A percentile compares a stretch with the other conserved stretches of the same genome.
phyloP scores from a whole-genome alignment of 768 basidiomycete genomes.

The Inosperma sp. region DNA sequence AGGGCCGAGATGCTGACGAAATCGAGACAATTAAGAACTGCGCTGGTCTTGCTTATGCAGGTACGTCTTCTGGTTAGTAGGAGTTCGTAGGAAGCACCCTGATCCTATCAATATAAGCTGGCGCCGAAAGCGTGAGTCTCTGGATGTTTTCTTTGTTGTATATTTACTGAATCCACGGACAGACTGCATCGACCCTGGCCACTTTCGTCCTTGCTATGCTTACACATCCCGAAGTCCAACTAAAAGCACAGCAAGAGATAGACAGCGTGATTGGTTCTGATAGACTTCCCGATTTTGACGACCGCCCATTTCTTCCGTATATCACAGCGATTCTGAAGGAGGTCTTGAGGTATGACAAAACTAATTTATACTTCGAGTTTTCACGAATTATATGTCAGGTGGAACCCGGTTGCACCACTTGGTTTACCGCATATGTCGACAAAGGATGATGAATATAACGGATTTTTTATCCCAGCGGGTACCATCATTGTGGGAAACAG shows the following conservation, averaged over 20 bases:
- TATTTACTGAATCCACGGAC: not conserved
- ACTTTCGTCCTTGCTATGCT: conserved; percentile 41
- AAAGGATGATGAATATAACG: conserved; percentile 43
- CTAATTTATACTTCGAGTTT: conserved; percentile 27
- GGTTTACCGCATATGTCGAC: conserved; percentile 32
- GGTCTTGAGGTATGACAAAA: conserved; percentile 28
- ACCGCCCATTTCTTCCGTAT: conserved; percentile 36
- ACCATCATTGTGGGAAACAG: conserved; percentile 41
- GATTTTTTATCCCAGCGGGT: conserved; percentile 44
- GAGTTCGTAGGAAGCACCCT: not conserved
- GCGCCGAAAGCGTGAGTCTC: conserved; percentile 38
- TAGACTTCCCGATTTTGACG: conserved; percentile 37
- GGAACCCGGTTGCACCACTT: conserved; percentile 8
- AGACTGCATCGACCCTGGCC: conserved; percentile 29
- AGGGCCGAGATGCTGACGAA: conserved; percentile 17
- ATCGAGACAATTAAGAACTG: conserved; percentile 32
- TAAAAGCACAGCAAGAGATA: conserved; percentile 37
- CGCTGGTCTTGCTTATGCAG: conserved; percentile 38
- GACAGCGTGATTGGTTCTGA: conserved; percentile 34
- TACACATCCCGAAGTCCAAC: conserved; percentile 35
- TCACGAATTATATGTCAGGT: not conserved
- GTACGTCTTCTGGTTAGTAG: conserved; percentile 16
- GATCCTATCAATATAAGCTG: conserved; percentile 24
- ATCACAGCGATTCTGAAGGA: conserved; percentile 36
- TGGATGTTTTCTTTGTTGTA: not conserved